phyloP scores from a whole-genome alignment of 225 moss, liverwort and hornwort genomes.

The Climacium dendroides region DNA sequence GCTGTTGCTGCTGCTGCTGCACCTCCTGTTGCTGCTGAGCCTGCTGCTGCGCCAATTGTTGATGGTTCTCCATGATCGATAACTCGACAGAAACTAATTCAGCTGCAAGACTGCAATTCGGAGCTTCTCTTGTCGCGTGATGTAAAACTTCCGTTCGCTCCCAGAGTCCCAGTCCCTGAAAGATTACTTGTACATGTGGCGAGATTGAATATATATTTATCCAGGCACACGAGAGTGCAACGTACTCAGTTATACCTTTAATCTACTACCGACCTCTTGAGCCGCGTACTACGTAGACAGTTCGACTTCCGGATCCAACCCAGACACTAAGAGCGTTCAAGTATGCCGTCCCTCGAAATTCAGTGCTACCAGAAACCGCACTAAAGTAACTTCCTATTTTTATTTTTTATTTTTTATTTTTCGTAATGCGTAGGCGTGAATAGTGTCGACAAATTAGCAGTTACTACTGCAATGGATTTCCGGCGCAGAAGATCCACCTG shows the following conservation, averaged over 20 bases:
- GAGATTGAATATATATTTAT: not conserved
- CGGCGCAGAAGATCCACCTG: not conserved
- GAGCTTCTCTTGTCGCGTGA: not conserved
- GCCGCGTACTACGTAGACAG: not conserved
- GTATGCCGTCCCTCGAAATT: not conserved
- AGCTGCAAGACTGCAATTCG: not conserved
- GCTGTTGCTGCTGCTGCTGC: not conserved
- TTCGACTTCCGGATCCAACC: not conserved
- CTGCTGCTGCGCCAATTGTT: constrained; percentile 30
- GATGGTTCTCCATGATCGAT: constrained; percentile 27
- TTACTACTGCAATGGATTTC: constrained; percentile 22
- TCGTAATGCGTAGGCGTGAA: not conserved
- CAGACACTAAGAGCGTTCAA: not conserved
- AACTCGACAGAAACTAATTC: not conserved
- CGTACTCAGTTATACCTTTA: not conserved
- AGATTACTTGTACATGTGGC: not conserved
- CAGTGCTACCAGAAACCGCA: not conserved
- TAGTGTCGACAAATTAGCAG: constrained; percentile 45
- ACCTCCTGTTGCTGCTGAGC: not conserved
- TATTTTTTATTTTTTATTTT: not conserved
- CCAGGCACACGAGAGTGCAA: not conserved
- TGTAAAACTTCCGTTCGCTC: not conserved
- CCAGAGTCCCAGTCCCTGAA: not conserved
- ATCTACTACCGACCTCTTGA: not conserved
- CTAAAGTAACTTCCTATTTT: not conserved